phyloP scores from a whole-genome alignment of 1,139 yeast genomes.

The Meyerozyma smithsonii region DNA sequence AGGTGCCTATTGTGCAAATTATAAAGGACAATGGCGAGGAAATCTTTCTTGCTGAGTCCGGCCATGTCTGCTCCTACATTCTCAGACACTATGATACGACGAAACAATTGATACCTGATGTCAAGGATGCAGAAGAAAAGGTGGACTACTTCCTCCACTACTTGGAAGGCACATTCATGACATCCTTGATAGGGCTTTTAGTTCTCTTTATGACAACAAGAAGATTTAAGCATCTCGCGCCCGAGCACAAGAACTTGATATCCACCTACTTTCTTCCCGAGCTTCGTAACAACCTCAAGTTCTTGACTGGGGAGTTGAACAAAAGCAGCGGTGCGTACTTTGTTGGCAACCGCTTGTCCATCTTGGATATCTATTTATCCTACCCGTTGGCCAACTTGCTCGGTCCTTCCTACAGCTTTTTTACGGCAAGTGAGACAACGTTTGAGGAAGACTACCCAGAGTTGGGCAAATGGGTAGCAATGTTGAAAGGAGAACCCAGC shows the following conservation, averaged over 20 bases:
- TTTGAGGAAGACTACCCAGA: conserved; percentile 17
- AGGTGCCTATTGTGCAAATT: conserved; percentile 13
- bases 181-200: conserved; percentile 11
- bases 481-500: conserved; percentile 16
- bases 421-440: conserved; percentile 7
- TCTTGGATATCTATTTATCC: conserved; percentile 34
- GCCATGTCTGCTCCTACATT: conserved; percentile 11
- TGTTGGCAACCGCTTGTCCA: conserved; percentile 35
- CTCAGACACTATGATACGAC: conserved; percentile 7
- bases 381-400: conserved; percentile 23
- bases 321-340: conserved; percentile 16
- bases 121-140: conserved; percentile 8
- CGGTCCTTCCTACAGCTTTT: not conserved
- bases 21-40: conserved; percentile 10
- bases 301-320: conserved; percentile 14
- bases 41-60: conserved; percentile 11
- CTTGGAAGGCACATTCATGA: conserved; percentile 13
- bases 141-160: conserved; percentile 14
- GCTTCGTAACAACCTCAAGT: conserved; percentile 13
- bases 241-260: conserved; percentile 20
- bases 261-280: conserved; percentile 26
- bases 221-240: conserved; percentile 21
- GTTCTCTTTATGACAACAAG: conserved; percentile 1
- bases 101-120: conserved; percentile 9
- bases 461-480: conserved; percentile 22